Percentiles rank a stretch among this genome's conserved stretches.
These are phyloP conservation scores for Penicillium roqueforti DNA, from an alignment of 495 filamentous ascomycete genomes.

Conservation along the genomic window DNA sequence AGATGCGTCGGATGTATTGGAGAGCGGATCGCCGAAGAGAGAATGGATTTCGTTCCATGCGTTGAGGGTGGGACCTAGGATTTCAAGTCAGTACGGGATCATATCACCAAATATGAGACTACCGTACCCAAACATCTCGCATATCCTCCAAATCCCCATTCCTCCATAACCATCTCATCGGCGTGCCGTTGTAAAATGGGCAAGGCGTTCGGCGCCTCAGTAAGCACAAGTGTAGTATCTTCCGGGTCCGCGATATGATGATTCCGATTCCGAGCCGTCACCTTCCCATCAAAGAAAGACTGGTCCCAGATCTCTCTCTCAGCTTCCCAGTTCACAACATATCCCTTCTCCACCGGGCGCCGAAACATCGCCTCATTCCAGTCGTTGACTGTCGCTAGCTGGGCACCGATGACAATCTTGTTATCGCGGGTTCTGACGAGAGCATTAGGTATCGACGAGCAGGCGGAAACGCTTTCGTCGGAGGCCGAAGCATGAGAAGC, in stretches of 20 bases:
- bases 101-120: neutral
- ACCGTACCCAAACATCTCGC: slow-evolving; percentile 58
- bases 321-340: slow-evolving; percentile 93
- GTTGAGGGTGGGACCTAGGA: slow-evolving; percentile 64
- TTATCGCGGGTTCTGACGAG: slow-evolving; percentile 78
- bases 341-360: slow-evolving; percentile 92
- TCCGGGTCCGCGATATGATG: slow-evolving; percentile 49
- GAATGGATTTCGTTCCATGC: slow-evolving; percentile 75
- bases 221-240: slow-evolving; percentile 75
- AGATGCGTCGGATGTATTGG: slow-evolving; percentile 22
- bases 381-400: slow-evolving; percentile 73
- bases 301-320: slow-evolving; percentile 96
- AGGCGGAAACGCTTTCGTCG: slow-evolving; percentile 46
- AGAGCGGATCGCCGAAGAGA: slow-evolving; percentile 52
- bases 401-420: slow-evolving; percentile 71
- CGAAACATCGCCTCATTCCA: slow-evolving; percentile 87
- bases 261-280: slow-evolving; percentile 45
- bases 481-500: slow-evolving; percentile 39
- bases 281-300: slow-evolving; percentile 73
- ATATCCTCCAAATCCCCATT: slow-evolving; percentile 91
- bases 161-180: slow-evolving; percentile 96
- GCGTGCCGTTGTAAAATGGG: slow-evolving; percentile 77
- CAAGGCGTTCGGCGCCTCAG: slow-evolving; percentile 88
- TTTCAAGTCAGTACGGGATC: slow-evolving; percentile 3
- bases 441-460: slow-evolving; percentile 78